phyloP scores from a whole-genome alignment of 2,329 filamentous ascomycete genomes.

The Gyromitra esculenta region DNA sequence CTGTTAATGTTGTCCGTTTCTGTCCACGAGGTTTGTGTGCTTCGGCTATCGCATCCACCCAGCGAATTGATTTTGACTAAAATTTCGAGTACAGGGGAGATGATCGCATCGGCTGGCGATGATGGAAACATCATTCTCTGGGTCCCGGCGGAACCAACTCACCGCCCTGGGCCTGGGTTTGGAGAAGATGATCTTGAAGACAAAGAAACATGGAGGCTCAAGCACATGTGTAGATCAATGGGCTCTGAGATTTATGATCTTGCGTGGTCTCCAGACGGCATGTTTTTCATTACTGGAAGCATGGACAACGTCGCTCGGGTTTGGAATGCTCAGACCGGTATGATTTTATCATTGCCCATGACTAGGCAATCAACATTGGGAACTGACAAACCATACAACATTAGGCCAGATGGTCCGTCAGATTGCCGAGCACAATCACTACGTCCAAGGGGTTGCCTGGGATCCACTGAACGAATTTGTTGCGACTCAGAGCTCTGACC shows the following conservation, averaged over 20 bases:
- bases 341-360: conserved; percentile 56
- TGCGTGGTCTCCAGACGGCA: conserved; percentile 97
- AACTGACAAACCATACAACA: conserved; percentile 31
- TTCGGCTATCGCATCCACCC: conserved; percentile 22
- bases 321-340: conserved; percentile 92
- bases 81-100: conserved; percentile 72
- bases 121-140: conserved; percentile 97
- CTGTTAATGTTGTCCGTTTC: conserved; percentile 97
- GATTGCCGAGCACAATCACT: conserved; percentile 97
- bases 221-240: conserved; percentile 95
- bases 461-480: conserved; percentile 98
- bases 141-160: conserved; percentile 83
- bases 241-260: conserved; percentile 98
- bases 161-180: conserved; percentile 69
- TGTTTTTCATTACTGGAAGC: conserved; percentile 96
- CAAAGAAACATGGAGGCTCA: conserved; percentile 95
- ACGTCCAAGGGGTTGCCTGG: conserved; percentile 98
- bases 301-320: conserved; percentile 99
- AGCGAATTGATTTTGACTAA: conserved; percentile 57
- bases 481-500: conserved; percentile 96
- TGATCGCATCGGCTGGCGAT: conserved; percentile 92
- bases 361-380: conserved; percentile 43
- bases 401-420: conserved; percentile 78
- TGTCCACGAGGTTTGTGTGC: conserved; percentile 79
- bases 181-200: conserved; percentile 89